Conservation (phyloP, 768 basidiomycete species). For the Pholiota microspora region DNA sequence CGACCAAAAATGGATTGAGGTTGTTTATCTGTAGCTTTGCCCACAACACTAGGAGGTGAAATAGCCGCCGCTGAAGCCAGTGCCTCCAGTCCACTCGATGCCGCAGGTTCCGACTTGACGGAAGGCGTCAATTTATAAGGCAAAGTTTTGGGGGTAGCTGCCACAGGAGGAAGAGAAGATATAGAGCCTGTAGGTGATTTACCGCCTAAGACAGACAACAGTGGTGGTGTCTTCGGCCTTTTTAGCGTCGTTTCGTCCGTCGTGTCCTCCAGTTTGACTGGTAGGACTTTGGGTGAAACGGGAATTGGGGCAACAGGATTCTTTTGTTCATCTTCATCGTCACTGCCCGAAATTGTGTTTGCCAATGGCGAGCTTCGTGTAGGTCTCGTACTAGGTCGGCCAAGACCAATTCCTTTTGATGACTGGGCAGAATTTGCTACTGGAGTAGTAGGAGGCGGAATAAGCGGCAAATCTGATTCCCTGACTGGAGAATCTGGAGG, state of each 20-base stretch:
- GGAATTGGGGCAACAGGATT: conserved; percentile 30
- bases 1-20: conserved; percentile 1
- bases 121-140: neutral
- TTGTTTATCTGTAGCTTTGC: conserved; percentile 6
- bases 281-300: conserved; percentile 37
- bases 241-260: conserved; percentile 25
- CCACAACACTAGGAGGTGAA: conserved; percentile 14
- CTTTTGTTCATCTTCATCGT: conserved; percentile 42
- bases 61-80: conserved; percentile 8
- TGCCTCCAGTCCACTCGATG: conserved; percentile 2
- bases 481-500: conserved; percentile 64
- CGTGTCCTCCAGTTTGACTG: conserved; percentile 25
- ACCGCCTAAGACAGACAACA: conserved; percentile 31
- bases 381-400: conserved; percentile 64
- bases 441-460: conserved; percentile 28
- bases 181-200: conserved; percentile 14
- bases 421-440: conserved; percentile 26
- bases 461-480: conserved; percentile 34
- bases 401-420: conserved; percentile 45
- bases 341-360: conserved; percentile 43
- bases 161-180: conserved; percentile 9
- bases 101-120: neutral
- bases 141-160: no score
- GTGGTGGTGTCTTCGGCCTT: conserved; percentile 50
- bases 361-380: conserved; percentile 78